These are phyloP conservation scores for Corymbia citriodora DNA, from an alignment of 441 rosid species.

Conservation along the genomic window DNA sequence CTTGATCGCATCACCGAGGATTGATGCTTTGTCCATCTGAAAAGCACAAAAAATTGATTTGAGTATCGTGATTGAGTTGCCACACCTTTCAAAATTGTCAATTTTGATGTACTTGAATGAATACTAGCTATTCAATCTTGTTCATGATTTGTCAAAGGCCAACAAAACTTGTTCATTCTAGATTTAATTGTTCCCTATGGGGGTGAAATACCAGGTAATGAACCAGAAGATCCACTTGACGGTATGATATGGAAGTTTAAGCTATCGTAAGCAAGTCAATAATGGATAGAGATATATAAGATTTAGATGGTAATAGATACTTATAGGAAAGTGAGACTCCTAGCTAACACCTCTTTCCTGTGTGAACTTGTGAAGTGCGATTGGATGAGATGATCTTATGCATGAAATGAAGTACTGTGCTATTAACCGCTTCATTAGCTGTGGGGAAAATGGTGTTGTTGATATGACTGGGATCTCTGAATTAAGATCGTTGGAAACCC, in stretches of 20 bases:
- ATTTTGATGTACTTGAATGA: background rate
- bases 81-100: background rate
- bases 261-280: background rate
- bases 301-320: background rate
- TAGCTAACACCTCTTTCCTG: background rate
- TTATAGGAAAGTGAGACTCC: background rate
- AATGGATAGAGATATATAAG: background rate
- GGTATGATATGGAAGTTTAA: background rate
- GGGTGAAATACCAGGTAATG: background rate
- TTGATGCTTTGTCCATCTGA: constrained; percentile 65
- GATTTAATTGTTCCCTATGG: background rate
- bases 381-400: background rate
- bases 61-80: background rate
- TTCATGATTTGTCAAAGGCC: background rate
- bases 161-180: background rate
- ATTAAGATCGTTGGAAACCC: background rate
- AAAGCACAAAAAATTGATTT: background rate
- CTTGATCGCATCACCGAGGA: constrained; percentile 43
- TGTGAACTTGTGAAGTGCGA: background rate
- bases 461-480: background rate
- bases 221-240: background rate
- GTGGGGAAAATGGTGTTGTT: background rate
- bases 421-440: background rate
- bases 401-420: background rate
- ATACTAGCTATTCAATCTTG: background rate